Base-by-base conservation (phyloP, 352 stramenopile genomes). In the Phytophthora parvispora region DNA sequence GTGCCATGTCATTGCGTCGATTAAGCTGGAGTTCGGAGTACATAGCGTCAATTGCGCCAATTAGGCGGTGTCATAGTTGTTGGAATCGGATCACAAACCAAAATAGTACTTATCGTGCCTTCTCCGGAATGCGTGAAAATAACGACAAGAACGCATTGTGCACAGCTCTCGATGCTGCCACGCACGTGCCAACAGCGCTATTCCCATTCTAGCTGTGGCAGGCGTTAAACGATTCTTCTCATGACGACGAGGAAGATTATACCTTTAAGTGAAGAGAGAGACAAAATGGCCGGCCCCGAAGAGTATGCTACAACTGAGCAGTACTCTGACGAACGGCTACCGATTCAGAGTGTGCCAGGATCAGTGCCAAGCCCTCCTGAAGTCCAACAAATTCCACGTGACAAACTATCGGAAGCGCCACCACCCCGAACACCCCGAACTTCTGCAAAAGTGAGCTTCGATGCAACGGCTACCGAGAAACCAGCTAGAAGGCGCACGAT, bases 161-260 rank as follows among this genome's bases (percentile, higher is more conserved):
- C 50, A 36, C 29, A 45, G 24, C 12, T 58, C 2, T 43, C 58
- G 12, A 69, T 86, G 42, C 24, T 58, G n/a, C 73, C 69, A 32
- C 74, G 83, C 12, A 16, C 6, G 20, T 34, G 25, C 40, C 22
- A 63, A 4, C 31, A 53, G 32, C 22, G 20, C 47, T 71, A 66
- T 71, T 71, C 47, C 56, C 36, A 47, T 54, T 69, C 20, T 28
- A 32, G 29, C 52, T 3, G 48, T 24, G 43, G 22, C 54, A 32
- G 9, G 13, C 40, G 34, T 38, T 20, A 48, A 13, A 24, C 42
- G 43, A 38, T n/a, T 45, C 38, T 9, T 45, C 16, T 31, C 8
- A 74, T 74, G 67, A 70, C 45, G 53, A 61, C 31, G 31, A 64
- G 50, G 24, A 74, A 74, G 34, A 66, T 74, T 7, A 67, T 70